Evolutionary conservation across 331 rosid genomes (phyloP).

Genomic region (Erythrophleum ivorense): DNA sequence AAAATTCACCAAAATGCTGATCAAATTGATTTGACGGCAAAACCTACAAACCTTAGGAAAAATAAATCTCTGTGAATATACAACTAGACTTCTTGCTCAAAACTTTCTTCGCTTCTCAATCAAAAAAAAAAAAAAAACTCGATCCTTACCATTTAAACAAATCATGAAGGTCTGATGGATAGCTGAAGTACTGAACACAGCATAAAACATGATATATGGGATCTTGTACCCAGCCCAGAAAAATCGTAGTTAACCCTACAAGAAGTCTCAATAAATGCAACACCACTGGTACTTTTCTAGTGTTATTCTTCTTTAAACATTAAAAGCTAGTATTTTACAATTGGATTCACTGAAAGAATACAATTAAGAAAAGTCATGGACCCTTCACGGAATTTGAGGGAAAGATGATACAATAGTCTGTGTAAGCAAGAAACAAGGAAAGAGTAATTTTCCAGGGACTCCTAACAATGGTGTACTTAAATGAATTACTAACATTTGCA

Average conservation of each 20-base stretch:
- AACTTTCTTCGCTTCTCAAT: not conserved
- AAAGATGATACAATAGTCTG: not conserved
- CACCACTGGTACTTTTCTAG: not conserved
- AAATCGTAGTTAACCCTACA: not conserved
- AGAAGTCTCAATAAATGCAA: not conserved
- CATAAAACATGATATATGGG: not conserved
- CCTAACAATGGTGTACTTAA: slow-evolving; percentile 7
- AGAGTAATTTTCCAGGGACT: slow-evolving; percentile 16
- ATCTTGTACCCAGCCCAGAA: not conserved
- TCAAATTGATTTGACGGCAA: slow-evolving; percentile 17
- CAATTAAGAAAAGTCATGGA: not conserved
- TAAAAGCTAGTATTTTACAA: too few relatives aligned
- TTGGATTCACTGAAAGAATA: not conserved
- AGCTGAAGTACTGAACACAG: not conserved
- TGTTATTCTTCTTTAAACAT: too few relatives aligned
- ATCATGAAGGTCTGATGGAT: not conserved
- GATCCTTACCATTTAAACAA: slow-evolving; percentile 1
- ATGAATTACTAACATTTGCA: slow-evolving; percentile 27
- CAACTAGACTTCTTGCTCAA: not conserved
- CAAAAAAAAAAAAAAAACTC: not conserved
- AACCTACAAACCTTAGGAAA: not conserved
- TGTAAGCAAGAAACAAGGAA: slow-evolving; percentile 18
- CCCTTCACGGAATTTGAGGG: slow-evolving; percentile 5
- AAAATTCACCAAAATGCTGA: slow-evolving; percentile 13
- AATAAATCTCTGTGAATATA: not conserved